Evolutionary conservation across 208 protist species (phyloP).

Genomic region (Crithidia brevicula): DNA sequence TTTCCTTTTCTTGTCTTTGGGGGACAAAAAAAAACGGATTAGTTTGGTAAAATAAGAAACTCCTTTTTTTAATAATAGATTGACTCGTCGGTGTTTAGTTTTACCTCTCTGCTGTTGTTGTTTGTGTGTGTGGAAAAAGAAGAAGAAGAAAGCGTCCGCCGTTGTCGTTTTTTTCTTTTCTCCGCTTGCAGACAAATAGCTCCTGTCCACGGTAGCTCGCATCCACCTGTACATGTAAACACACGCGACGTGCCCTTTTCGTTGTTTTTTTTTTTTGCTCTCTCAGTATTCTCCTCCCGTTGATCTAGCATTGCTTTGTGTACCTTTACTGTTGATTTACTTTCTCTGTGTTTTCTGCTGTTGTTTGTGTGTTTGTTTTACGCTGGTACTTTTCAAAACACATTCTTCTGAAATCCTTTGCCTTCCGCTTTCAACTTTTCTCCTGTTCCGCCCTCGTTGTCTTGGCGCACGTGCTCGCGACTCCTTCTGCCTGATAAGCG

Average conservation of each 20-base stretch:
- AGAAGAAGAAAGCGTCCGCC: no score
- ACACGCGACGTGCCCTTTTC: not conserved
- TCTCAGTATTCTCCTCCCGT: not conserved
- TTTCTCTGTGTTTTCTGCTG: not conserved
- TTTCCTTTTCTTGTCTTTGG: conserved; percentile 17
- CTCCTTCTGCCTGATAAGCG: no score
- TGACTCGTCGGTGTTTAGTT: not conserved
- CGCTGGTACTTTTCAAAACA: not conserved
- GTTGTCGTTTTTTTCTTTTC: no score
- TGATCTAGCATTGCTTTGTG: not conserved
- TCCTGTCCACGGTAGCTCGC: not conserved
- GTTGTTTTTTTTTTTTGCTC: conserved; percentile 12
- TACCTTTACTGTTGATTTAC: not conserved
- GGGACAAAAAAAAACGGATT: conserved; percentile 17
- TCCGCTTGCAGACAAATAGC: no score
- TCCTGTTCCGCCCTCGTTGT: no score
- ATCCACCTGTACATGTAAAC: not conserved
- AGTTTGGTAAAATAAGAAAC: not conserved
- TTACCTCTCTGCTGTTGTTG: not conserved
- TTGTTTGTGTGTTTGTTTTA: not conserved
- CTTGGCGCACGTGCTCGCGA: no score
- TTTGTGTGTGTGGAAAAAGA: not conserved
- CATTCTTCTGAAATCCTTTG: not conserved
- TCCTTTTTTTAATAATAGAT: not conserved
- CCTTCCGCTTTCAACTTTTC: not conserved